Conservation (phyloP, 371 early-diverging fungal species). For the Mucor mucedo region DNA sequence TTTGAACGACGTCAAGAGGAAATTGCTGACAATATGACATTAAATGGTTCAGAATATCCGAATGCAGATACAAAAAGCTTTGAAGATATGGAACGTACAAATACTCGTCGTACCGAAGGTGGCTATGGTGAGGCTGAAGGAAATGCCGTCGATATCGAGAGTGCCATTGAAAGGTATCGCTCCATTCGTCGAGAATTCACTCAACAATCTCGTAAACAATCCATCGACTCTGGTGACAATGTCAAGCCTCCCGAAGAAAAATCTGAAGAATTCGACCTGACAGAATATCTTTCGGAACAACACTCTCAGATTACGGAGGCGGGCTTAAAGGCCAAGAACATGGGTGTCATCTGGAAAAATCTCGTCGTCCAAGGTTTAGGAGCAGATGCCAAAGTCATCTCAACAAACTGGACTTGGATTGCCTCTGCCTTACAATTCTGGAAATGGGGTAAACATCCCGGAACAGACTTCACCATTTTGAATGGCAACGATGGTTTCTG, state of each 20-base stretch:
- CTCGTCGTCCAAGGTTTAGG: slow-evolving; percentile 50
- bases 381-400: slow-evolving; percentile 31
- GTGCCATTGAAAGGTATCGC: slow-evolving; percentile 39
- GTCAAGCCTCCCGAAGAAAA: slow-evolving; percentile 11
- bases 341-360: slow-evolving; percentile 55
- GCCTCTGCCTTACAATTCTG: slow-evolving; percentile 24
- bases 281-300: slow-evolving; percentile 26
- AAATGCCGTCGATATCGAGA: slow-evolving; percentile 47
- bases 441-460: slow-evolving; percentile 32
- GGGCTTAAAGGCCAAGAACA: slow-evolving; percentile 48
- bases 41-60: not conserved
- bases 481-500: slow-evolving; percentile 48
- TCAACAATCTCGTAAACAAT: slow-evolving; percentile 33
- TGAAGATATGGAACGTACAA: slow-evolving; percentile 4
- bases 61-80: not conserved
- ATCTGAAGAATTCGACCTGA: slow-evolving; percentile 26
- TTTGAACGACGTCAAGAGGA: slow-evolving; percentile 8
- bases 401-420: slow-evolving; percentile 25
- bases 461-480: slow-evolving; percentile 44
- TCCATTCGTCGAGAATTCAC: slow-evolving; percentile 45
- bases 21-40: not conserved
- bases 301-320: slow-evolving; percentile 27
- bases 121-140: slow-evolving; percentile 44
- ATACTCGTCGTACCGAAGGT: slow-evolving; percentile 22
- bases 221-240: not conserved